A percentile compares a stretch with the other conserved stretches of the same genome.
Conservation (phyloP, 1,284 basidiomycete genomes). For the Sporisorium scitamineum region DNA sequence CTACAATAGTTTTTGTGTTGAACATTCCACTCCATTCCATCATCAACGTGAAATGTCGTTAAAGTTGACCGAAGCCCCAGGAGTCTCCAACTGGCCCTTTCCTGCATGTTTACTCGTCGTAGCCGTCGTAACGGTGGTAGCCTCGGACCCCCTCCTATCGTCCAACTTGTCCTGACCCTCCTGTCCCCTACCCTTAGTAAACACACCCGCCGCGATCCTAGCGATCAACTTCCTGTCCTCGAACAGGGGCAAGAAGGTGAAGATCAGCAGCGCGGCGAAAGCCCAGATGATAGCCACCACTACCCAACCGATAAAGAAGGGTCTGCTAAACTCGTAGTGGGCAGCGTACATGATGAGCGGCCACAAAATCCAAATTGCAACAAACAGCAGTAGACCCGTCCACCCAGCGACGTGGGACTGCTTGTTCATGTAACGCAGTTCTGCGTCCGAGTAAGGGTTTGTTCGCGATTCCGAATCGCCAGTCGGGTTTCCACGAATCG, state of each 20-base stretch:
- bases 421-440: conserved; percentile 29
- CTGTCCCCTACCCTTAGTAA: background rate
- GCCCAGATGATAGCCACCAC: conserved; percentile 64
- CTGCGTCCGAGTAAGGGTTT: conserved; percentile 17
- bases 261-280: conserved; percentile 45
- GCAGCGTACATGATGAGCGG: conserved; percentile 65
- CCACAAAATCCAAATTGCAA: conserved; percentile 65
- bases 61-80: background rate
- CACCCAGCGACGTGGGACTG: conserved; percentile 31
- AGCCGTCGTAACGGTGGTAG: background rate
- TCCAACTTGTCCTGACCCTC: background rate
- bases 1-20: background rate
- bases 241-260: conserved; percentile 44
- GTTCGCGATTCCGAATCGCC: background rate
- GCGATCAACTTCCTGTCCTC: conserved; percentile 27
- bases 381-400: conserved; percentile 40
- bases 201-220: conserved; percentile 10
- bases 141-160: conserved; percentile 5
- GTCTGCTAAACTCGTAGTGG: conserved; percentile 57
- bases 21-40: background rate
- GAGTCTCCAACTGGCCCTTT: background rate
- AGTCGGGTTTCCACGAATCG: background rate
- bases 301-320: conserved; percentile 65
- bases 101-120: background rate
- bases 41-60: background rate